Base-by-base conservation (phyloP, 257 asterid genomes). In the Solanum gracilifrons region DNA sequence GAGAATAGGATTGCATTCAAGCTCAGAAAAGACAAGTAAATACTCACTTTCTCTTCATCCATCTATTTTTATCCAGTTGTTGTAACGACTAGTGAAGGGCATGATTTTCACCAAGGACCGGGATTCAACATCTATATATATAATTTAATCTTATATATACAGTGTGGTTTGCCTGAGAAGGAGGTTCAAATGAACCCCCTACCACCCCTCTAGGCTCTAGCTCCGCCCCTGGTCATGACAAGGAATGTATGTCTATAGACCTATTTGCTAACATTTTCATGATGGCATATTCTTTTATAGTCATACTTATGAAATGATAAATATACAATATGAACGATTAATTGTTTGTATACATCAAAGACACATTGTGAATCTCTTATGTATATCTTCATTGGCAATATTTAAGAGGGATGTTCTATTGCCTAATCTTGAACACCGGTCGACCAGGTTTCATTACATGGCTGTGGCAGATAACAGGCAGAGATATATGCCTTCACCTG, bases 401-500 rank as follows among this genome's bases (percentile, higher is more conserved):
- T n/a, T 39, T 76, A 76, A 39, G 62, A 77, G 31, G n/a, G 84
- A 1, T 77, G 8, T 41, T 77, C 1, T 41, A 77, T 13, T 41
- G 62, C 27, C 84, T 77, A 41, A 77, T 77, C 64, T 41, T 75
- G 69, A 36, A 66, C 35, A 0, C 41, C 83, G 43, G 0, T 10
- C 58, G 37, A 35, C 66, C 90, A 94, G 98, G 93, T 96, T 96
- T 91, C 97, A 89, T 29, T 94, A 96, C 92, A 94, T 96, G 96
- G 97, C 95, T 5, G 77, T 95, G 85, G 92, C 96, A 35, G 99
- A 96, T 82, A 90, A 91, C 75, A 93, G 93, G 87, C 98, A 94
- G 90, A 93, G 99, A 84, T 93, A 82, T 18, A 96, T 96, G 99
- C 98, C 99, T 33, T 83, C 88, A 27, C 95, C 98, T 6, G 98